Conservation (phyloP, 106 monocot species). For the Dioscorea alata region DNA sequence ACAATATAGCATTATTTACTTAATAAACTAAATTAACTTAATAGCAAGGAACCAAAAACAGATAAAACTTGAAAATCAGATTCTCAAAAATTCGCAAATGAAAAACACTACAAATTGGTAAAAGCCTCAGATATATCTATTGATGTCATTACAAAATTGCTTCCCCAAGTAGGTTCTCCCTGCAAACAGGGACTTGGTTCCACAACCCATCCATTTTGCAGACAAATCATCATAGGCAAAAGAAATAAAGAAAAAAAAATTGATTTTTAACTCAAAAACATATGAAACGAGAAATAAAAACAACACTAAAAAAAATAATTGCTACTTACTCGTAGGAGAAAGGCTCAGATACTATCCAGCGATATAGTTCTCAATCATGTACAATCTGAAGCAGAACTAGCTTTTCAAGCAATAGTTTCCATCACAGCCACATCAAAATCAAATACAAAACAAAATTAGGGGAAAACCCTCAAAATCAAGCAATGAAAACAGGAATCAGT, state of each 20-base stretch:
- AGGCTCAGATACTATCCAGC: constrained; percentile 30
- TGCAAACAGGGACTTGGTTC: constrained; percentile 41
- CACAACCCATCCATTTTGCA: constrained; percentile 35
- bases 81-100: no score
- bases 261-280: not conserved
- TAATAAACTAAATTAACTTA: no score
- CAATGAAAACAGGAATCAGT: not conserved
- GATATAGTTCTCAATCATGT: constrained; percentile 22
- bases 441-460: not conserved
- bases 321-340: not conserved
- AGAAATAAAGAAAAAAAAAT: not conserved
- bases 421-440: constrained; percentile 8
- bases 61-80: no score
- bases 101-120: not conserved
- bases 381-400: constrained; percentile 43
- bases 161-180: constrained; percentile 45
- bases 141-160: constrained; percentile 25
- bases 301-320: not conserved
- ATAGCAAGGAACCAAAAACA: no score
- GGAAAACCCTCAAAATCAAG: not conserved
- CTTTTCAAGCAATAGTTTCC: constrained; percentile 6
- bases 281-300: not conserved
- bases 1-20: no score
- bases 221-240: constrained; percentile 27
- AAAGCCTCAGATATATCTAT: constrained; percentile 35